Evolutionary conservation across 805 yeast genomes (phyloP).

Genomic region (Lipomyces mesembrius): DNA sequence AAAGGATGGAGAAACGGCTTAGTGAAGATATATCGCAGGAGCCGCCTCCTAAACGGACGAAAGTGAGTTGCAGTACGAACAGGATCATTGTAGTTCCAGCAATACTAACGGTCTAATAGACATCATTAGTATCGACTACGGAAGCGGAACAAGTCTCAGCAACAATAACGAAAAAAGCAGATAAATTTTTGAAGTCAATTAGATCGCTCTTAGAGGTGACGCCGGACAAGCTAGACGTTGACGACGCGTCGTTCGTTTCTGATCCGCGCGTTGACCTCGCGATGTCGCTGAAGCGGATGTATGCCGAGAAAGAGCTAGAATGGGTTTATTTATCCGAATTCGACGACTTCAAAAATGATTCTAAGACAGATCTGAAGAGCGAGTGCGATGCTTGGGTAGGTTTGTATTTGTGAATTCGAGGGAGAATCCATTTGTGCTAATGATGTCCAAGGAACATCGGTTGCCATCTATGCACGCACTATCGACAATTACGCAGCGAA

Average conservation of each 20-base stretch:
- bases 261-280: constrained; percentile 34
- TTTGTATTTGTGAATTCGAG: not conserved
- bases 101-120: not conserved
- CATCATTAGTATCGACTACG: not conserved
- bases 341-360: constrained; percentile 5
- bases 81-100: not conserved
- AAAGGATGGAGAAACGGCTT: not conserved
- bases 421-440: not conserved
- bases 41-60: not conserved
- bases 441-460: constrained; percentile 11
- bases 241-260: constrained; percentile 7
- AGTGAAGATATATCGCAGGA: not conserved
- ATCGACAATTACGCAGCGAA: constrained; percentile 14
- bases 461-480: constrained; percentile 24
- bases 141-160: constrained; percentile 19
- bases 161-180: constrained; percentile 40
- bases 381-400: constrained; percentile 15
- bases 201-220: constrained; percentile 35
- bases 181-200: constrained; percentile 22
- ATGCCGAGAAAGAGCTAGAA: constrained; percentile 19
- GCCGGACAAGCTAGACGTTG: constrained; percentile 27
- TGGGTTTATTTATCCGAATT: constrained; percentile 23
- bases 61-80: not conserved
- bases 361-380: constrained; percentile 1
- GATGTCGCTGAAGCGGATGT: constrained; percentile 24